A percentile compares a stretch with the other conserved stretches of the same genome.
Conservation (phyloP, 495 filamentous ascomycete species). For the Peziza echinospora region DNA sequence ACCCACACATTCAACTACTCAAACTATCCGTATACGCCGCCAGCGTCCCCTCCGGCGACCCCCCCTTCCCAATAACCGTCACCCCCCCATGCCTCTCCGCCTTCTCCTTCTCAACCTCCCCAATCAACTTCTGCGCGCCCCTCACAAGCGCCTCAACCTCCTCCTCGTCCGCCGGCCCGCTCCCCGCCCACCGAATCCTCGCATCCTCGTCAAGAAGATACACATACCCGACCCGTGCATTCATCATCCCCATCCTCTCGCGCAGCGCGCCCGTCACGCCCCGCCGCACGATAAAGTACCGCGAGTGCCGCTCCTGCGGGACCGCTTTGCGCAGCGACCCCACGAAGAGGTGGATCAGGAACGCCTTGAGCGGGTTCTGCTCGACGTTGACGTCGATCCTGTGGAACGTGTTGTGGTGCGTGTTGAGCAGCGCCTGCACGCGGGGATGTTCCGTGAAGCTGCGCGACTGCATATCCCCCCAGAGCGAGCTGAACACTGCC, state of each 20-base stretch:
- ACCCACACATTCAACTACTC: no score
- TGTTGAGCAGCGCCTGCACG: slow-evolving; percentile 13
- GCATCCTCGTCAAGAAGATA: slow-evolving; percentile 77
- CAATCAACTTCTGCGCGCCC: slow-evolving; percentile 43
- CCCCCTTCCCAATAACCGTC: not conserved
- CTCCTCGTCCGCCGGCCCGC: slow-evolving; percentile 44
- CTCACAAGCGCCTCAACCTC: slow-evolving; percentile 53
- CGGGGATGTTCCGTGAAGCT: slow-evolving; percentile 45
- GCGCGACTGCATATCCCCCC: slow-evolving; percentile 62
- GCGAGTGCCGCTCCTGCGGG: slow-evolving; percentile 37
- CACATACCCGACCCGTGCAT: slow-evolving; percentile 79
- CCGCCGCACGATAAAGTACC: slow-evolving; percentile 65
- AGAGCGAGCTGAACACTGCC: slow-evolving; percentile 53
- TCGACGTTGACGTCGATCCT: slow-evolving; percentile 71
- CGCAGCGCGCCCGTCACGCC: slow-evolving; percentile 54
- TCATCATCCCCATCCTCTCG: slow-evolving; percentile 59
- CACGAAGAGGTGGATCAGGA: slow-evolving; percentile 49
- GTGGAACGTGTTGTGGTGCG: slow-evolving; percentile 36
- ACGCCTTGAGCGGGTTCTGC: slow-evolving; percentile 52
- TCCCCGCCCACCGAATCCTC: slow-evolving; percentile 85
- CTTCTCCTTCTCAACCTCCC: slow-evolving; percentile 26
- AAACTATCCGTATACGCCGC: slow-evolving; percentile 1
- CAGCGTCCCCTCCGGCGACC: not conserved
- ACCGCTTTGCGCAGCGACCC: slow-evolving; percentile 34
- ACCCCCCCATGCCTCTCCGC: not conserved